Evolutionary conservation across 306 rosid genomes (phyloP), one percentile per base, ranked within the genome.

Genomic region (Vigna nakashimae): DNA sequence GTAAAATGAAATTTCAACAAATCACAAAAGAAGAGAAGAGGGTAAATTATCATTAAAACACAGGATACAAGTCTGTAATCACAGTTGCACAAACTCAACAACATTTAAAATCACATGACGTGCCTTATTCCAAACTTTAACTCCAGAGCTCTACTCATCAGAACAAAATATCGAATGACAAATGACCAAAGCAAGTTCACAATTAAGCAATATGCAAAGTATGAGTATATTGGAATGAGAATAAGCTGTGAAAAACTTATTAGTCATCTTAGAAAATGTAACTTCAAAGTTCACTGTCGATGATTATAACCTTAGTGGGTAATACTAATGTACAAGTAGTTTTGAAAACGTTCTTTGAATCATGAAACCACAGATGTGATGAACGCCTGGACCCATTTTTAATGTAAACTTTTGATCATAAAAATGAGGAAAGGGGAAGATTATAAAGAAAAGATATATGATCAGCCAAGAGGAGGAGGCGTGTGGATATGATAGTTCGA

Each of bases 381-480:
- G 58, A n/a, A 18, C 28, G 28, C 28, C 28, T 26, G 28, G 28
- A 26, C 28, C 3, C 3, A 26, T 26, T 26, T 26, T 26, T 26
- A 2, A 26, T 26, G 28, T 26, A 26, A 26, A 26, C 28, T 17
- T 52, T 20, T n/a, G 20, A 52, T 52, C 24, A 7, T 52, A 8
- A 15, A 52, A 17, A 52, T 16, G 28, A n/a, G 13, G 7, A 28
- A 34, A 63, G 69, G 9, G 9, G 32, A 65, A 20, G 32, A 43
- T 16, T 56, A 11, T 7, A 67, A 63, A 49, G 15, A 63, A 12
- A 22, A 17, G 45, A 75, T 57, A 34, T 58, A 32, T 15, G 90
- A 69, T 86, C 82, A 79, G 24, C 45, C 75, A 60, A 20, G 11
- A 48, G 15, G 65, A 55, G 65, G 50, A 6, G 50, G 76, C 46